Percentiles rank a stretch among this genome's conserved stretches.
phyloP scores from a whole-genome alignment of 1,284 basidiomycete species.

The Naganishia albida region DNA sequence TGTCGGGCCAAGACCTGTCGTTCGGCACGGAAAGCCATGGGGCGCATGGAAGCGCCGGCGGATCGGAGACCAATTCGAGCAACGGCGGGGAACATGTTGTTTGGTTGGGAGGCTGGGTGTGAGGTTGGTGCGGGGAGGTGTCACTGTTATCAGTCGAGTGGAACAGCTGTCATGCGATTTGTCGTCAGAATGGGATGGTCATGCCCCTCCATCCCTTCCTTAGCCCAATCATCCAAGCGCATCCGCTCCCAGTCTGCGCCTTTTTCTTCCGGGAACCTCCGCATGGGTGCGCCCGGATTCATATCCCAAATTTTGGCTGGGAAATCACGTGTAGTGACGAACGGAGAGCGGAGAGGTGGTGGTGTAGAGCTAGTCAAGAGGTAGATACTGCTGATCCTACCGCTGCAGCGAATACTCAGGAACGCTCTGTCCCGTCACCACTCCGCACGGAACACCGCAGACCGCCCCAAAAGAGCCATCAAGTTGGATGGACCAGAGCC shows the following conservation, averaged over 20 bases:
- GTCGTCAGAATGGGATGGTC: conserved; percentile 2
- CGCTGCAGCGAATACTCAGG: too few species aligned
- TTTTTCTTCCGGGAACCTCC: neutral
- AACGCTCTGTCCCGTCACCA: neutral
- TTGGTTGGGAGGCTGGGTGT: neutral
- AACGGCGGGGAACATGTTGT: conserved; percentile 32
- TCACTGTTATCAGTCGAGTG: neutral
- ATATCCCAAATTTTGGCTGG: conserved; percentile 1
- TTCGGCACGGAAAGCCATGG: conserved; percentile 24
- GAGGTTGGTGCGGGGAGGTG: neutral
- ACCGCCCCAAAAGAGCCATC: conserved; percentile 23
- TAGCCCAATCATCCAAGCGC: neutral
- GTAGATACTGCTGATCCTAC: too few species aligned
- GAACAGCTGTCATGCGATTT: conserved; percentile 10
- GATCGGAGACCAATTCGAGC: conserved; percentile 34
- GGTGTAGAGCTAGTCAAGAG: too few species aligned
- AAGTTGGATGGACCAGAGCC: conserved; percentile 22
- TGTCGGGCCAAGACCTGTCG: conserved; percentile 30
- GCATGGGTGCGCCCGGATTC: neutral
- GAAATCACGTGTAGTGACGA: conserved; percentile 18
- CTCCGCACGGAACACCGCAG: neutral
- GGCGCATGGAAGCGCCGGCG: conserved; percentile 30
- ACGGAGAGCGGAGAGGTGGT: conserved; percentile 3
- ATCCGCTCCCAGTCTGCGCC: conserved; percentile 1
- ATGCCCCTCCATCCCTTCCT: too few species aligned